A percentile compares a stretch with the other conserved stretches of the same genome.
Conservation (phyloP, 1,139 yeast genomes). For the Kodamaea derodonti region DNA sequence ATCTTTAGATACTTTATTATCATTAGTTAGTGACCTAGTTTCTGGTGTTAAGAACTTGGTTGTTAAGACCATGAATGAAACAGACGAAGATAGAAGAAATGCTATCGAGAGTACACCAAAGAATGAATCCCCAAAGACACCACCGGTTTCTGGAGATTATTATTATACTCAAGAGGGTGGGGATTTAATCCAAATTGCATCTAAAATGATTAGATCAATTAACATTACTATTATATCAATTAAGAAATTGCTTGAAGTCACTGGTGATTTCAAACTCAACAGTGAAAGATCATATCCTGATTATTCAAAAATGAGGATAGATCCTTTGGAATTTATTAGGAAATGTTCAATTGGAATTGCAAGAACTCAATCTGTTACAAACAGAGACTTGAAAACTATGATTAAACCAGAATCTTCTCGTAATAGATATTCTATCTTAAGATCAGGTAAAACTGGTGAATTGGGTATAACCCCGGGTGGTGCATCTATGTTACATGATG, state of each 20-base stretch:
- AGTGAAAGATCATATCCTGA: constrained; percentile 70
- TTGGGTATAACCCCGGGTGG: constrained; percentile 58
- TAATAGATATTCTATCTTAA: constrained; percentile 56
- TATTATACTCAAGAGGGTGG: constrained; percentile 66
- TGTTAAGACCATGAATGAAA: constrained; percentile 46
- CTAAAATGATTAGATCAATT: constrained; percentile 61
- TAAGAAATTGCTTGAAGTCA: constrained; percentile 40
- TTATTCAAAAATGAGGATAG: constrained; percentile 52
- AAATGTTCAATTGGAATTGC: constrained; percentile 63
- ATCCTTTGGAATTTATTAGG: constrained; percentile 60
- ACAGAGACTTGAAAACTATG: constrained; percentile 19
- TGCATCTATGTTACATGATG: constrained; percentile 48
- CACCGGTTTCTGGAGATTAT: constrained; percentile 28
- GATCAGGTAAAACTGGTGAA: constrained; percentile 54
- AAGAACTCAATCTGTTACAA: constrained; percentile 26
- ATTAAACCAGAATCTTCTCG: constrained; percentile 4
- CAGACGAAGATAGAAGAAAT: constrained; percentile 20
- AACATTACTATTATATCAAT: constrained; percentile 46
- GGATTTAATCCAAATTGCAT: constrained; percentile 55
- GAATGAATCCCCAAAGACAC: background rate
- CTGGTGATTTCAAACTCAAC: constrained; percentile 73
- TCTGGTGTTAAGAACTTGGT: constrained; percentile 62
- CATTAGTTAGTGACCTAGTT: constrained; percentile 63
- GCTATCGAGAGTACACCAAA: constrained; percentile 4
- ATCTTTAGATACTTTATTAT: constrained; percentile 53